A percentile compares a stretch with the other conserved stretches of the same genome.
Conservation (phyloP, 2,329 filamentous ascomycete genomes). For the Talaromyces sp. region DNA sequence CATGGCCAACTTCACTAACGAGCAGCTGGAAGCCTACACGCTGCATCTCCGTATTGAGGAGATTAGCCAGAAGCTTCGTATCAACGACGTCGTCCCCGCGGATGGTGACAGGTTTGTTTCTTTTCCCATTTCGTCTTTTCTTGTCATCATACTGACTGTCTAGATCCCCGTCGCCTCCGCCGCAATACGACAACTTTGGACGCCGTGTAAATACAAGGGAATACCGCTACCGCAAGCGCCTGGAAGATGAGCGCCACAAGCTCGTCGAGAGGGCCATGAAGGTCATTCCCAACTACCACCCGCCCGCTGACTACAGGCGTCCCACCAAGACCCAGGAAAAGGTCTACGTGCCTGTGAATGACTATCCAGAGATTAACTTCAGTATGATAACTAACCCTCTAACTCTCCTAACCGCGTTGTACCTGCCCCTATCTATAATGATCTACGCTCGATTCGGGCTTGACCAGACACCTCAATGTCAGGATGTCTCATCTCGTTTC, state of each 20-base stretch:
- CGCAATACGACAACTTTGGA: slow-evolving; percentile 98
- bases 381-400: slow-evolving; percentile 99
- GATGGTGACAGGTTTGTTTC: slow-evolving; percentile 82
- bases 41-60: slow-evolving; percentile 96
- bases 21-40: slow-evolving; percentile 96
- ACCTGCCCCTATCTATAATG: slow-evolving; percentile 22
- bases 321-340: slow-evolving; percentile 99
- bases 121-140: slow-evolving; percentile 9
- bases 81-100: slow-evolving; percentile 96
- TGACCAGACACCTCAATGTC: slow-evolving; percentile 28
- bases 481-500: slow-evolving; percentile 36
- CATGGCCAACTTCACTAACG: slow-evolving; percentile 94
- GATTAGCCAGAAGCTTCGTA: slow-evolving; percentile 97
- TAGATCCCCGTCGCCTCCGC: slow-evolving; percentile 90
- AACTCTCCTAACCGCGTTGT: slow-evolving; percentile 61
- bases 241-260: slow-evolving; percentile 98
- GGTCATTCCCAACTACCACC: slow-evolving; percentile 98
- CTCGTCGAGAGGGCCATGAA: slow-evolving; percentile 99
- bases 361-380: slow-evolving; percentile 99
- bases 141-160: slow-evolving; percentile 1
- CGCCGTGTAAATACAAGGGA: slow-evolving; percentile 99
- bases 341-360: slow-evolving; percentile 99
- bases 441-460: slow-evolving; percentile 42
- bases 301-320: slow-evolving; percentile 94
- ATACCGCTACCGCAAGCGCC: slow-evolving; percentile 94